Percentiles rank a stretch among this genome's conserved stretches.
Evolutionary conservation across 2,329 filamentous ascomycete genomes (phyloP).

Genomic region (Penicillium psychrosexuale): DNA sequence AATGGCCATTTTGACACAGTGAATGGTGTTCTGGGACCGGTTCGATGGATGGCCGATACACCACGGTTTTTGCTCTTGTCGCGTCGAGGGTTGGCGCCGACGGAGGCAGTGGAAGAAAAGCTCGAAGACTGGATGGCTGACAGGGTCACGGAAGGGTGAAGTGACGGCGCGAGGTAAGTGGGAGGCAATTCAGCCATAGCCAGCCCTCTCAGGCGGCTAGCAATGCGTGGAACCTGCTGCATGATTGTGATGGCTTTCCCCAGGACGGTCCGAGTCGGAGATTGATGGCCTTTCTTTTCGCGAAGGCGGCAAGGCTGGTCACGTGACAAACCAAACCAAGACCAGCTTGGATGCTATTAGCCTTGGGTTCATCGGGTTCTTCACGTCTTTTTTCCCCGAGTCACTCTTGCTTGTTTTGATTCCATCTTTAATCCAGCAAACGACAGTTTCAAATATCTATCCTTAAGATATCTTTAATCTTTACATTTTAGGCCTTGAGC

Average conservation of each 20-base stretch:
- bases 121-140: slow-evolving; percentile 34
- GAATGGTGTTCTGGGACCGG: slow-evolving; percentile 70
- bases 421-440: not conserved
- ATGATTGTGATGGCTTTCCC: slow-evolving; percentile 30
- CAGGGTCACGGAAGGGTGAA: slow-evolving; percentile 36
- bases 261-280: slow-evolving; percentile 12
- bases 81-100: slow-evolving; percentile 50
- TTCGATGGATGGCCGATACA: slow-evolving; percentile 74
- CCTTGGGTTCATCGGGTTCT: not conserved
- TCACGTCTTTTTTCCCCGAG: no score
- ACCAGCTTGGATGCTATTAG: not conserved
- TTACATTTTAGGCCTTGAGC: not conserved
- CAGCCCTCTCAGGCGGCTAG: slow-evolving; percentile 34
- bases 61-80: slow-evolving; percentile 80
- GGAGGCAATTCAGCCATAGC: slow-evolving; percentile 42
- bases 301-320: slow-evolving; percentile 21
- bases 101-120: slow-evolving; percentile 55
- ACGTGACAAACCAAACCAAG: slow-evolving; percentile 19
- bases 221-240: slow-evolving; percentile 32
- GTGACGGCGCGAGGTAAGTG: slow-evolving; percentile 44
- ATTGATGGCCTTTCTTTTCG: slow-evolving; percentile 21
- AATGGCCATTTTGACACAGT: slow-evolving; percentile 69
- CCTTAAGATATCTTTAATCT: not conserved
- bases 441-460: not conserved
- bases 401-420: not conserved